A percentile compares a stretch with the other conserved stretches of the same genome.
Evolutionary conservation across 2,329 filamentous ascomycete genomes (phyloP).

Genomic region (Microcyclospora pomicola): DNA sequence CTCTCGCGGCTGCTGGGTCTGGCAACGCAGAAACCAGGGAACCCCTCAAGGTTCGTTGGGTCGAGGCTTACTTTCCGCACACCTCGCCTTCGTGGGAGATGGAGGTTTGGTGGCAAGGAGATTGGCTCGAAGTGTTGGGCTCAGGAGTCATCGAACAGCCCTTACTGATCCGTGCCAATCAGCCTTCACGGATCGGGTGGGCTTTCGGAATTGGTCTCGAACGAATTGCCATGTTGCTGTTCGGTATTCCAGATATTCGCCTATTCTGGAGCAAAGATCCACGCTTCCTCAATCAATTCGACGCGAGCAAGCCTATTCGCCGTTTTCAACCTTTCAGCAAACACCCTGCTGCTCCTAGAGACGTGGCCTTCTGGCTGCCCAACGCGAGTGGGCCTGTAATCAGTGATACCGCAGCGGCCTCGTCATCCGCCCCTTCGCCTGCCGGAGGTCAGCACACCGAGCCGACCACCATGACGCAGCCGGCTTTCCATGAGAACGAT

Average conservation of each 20-base stretch:
- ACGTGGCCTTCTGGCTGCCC: conserved; percentile 83
- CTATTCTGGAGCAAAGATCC: conserved; percentile 85
- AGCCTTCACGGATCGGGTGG: conserved; percentile 70
- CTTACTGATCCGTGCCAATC: conserved; percentile 62
- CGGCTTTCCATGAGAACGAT: conserved; percentile 78
- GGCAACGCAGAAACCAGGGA: conserved; percentile 37
- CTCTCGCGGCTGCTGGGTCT: conserved; percentile 35
- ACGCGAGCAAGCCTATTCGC: conserved; percentile 33
- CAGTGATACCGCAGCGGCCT: conserved; percentile 17
- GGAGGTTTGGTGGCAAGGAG: conserved; percentile 84
- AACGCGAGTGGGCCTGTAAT: conserved; percentile 14
- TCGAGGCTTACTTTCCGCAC: conserved; percentile 95
- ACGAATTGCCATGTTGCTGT: conserved; percentile 92
- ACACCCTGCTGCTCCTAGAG: conserved; percentile 76
- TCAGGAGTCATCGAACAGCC: conserved; percentile 79
- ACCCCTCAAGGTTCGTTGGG: conserved; percentile 77
- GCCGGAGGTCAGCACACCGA: conserved; percentile 23
- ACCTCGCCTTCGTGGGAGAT: conserved; percentile 93
- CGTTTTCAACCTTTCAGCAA: conserved; percentile 82
- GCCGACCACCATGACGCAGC: conserved; percentile 25
- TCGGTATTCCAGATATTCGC: conserved; percentile 89
- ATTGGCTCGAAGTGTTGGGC: conserved; percentile 95
- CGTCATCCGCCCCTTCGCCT: conserved; percentile 20
- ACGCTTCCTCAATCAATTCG: conserved; percentile 78
- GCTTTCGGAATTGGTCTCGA: conserved; percentile 92